These are phyloP conservation scores for Botrytis tulipae DNA, from an alignment of 2,329 filamentous ascomycete species.

Conservation along the genomic window DNA sequence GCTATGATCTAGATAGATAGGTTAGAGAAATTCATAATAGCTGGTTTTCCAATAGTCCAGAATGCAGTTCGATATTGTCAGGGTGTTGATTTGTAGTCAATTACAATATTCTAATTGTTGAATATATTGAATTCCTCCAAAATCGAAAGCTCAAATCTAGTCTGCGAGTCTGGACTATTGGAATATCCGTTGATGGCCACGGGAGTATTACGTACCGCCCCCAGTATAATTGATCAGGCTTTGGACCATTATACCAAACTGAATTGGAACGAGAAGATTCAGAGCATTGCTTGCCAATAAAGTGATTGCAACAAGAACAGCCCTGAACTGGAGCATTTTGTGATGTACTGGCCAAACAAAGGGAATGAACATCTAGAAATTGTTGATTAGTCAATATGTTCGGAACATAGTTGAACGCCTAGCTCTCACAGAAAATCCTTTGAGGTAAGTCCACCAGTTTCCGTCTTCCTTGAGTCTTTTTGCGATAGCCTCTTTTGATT, in stretches of 20 bases:
- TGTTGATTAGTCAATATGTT: constrained; percentile 6
- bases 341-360: constrained; percentile 75
- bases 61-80: background rate
- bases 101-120: background rate
- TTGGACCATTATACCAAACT: constrained; percentile 77
- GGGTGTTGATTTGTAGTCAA: background rate
- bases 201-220: constrained; percentile 22
- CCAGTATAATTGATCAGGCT: constrained; percentile 52
- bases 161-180: background rate
- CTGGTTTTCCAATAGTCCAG: background rate
- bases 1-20: constrained; percentile 32
- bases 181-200: background rate
- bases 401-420: background rate
- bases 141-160: background rate
- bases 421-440: constrained; percentile 59
- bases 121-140: background rate
- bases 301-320: constrained; percentile 64
- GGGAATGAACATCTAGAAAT: constrained; percentile 64
- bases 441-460: constrained; percentile 74
- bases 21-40: background rate
- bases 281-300: constrained; percentile 69
- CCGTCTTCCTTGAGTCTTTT: constrained; percentile 72
- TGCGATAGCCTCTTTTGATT: constrained; percentile 57
- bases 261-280: constrained; percentile 75
- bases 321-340: constrained; percentile 63